Conservation (phyloP, 371 early-diverging fungal genomes). For the Amoeboradix gromovi region DNA sequence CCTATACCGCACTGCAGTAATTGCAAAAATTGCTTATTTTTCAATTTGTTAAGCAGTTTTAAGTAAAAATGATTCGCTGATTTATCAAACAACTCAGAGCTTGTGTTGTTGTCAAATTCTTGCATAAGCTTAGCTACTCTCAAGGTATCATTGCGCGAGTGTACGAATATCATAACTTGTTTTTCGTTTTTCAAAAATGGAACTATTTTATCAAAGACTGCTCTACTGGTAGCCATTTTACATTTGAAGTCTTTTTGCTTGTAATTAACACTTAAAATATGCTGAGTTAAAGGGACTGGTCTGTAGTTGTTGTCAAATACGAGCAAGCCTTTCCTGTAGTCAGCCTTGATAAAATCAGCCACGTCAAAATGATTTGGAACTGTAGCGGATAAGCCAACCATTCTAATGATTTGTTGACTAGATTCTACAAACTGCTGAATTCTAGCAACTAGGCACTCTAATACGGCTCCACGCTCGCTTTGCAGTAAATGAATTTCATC, state of each 20-base stretch:
- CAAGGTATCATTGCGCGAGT: constrained; percentile 6
- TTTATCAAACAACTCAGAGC: background rate
- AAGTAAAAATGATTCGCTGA: background rate
- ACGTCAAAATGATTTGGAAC: constrained; percentile 15
- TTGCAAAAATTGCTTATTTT: background rate
- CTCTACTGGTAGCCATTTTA: background rate
- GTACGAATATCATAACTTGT: constrained; percentile 11
- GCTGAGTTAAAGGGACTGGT: constrained; percentile 11
- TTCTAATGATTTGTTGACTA: constrained; percentile 8
- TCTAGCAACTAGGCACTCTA: constrained; percentile 13
- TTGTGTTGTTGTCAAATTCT: background rate
- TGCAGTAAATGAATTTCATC: constrained; percentile 19
- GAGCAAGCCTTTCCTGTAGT: constrained; percentile 5
- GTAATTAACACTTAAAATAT: constrained; percentile 9
- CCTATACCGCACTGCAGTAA: constrained; percentile 5
- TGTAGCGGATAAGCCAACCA: constrained; percentile 17
- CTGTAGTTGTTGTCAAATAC: constrained; percentile 11
- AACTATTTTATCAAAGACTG: constrained; percentile 1
- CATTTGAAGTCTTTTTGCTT: background rate
- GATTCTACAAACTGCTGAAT: constrained; percentile 7
- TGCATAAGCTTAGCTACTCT: constrained; percentile 4
- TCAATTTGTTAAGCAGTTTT: background rate
- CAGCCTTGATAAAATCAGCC: constrained; percentile 11
- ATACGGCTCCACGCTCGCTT: constrained; percentile 12
- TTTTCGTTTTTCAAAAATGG: constrained; percentile 1